A percentile compares a stretch with the other conserved stretches of the same genome.
Conservation (phyloP, 352 stramenopile species). For the Pythium aristosporum region DNA sequence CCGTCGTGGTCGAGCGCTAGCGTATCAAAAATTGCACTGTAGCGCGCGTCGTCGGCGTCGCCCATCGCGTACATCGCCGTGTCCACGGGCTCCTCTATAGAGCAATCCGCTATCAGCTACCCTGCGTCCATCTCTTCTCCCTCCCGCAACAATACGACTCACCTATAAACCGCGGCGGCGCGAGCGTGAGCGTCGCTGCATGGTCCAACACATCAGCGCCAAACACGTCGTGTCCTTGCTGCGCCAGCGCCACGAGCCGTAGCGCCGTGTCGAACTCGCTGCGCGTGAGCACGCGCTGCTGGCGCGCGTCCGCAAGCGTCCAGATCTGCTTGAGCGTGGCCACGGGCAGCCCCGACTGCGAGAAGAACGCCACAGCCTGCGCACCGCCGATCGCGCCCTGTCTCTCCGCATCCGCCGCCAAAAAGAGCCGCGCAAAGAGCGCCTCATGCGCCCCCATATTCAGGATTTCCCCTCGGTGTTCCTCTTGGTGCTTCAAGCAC, state of each 20-base stretch:
- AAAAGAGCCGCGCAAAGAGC: slow-evolving; percentile 30
- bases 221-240: slow-evolving; percentile 30
- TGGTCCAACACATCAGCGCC: neutral
- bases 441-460: neutral
- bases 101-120: neutral
- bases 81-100: slow-evolving; percentile 26
- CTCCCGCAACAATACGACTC: neutral
- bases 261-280: slow-evolving; percentile 28
- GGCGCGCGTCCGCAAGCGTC: slow-evolving; percentile 27
- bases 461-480: neutral
- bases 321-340: slow-evolving; percentile 37
- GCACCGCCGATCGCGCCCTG: slow-evolving; percentile 22
- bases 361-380: slow-evolving; percentile 33
- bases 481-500: slow-evolving; percentile 10
- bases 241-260: slow-evolving; percentile 31
- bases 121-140: neutral
- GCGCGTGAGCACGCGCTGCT: slow-evolving; percentile 21
- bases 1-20: slow-evolving; percentile 15
- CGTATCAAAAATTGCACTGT: slow-evolving; percentile 29
- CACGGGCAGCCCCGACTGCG: slow-evolving; percentile 25
- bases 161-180: slow-evolving; percentile 25
- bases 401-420: slow-evolving; percentile 28
- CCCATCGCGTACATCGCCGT: slow-evolving; percentile 16
- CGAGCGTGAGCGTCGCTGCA: slow-evolving; percentile 5
- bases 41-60: slow-evolving; percentile 24